phyloP scores from a whole-genome alignment of 345 rosid species.

The Salix udensis region DNA sequence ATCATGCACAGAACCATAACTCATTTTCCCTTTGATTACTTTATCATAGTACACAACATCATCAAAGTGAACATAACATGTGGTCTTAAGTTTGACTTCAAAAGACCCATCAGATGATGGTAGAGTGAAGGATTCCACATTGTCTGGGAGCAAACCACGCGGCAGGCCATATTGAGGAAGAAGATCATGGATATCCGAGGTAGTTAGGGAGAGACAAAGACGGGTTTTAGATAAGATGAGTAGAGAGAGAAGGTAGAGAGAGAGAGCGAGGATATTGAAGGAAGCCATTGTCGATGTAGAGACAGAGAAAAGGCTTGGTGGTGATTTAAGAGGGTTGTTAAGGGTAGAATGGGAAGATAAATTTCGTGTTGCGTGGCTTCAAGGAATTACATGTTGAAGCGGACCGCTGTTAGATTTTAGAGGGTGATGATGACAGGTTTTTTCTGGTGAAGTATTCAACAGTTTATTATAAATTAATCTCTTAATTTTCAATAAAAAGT shows the following conservation, averaged over 20 bases:
- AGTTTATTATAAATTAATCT: too few relatives aligned
- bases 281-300: slow-evolving; percentile 12
- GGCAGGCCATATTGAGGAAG: slow-evolving; percentile 65
- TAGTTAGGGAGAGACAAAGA: slow-evolving; percentile 20
- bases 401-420: background rate
- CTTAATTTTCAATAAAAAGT: too few relatives aligned
- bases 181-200: slow-evolving; percentile 59
- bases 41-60: slow-evolving; percentile 49
- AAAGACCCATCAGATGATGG: slow-evolving; percentile 39
- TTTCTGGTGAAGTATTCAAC: background rate
- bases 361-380: background rate
- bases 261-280: background rate
- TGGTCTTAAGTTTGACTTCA: slow-evolving; percentile 37
- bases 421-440: background rate
- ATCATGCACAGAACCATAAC: slow-evolving; percentile 50
- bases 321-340: background rate
- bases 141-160: slow-evolving; percentile 57
- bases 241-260: slow-evolving; percentile 19
- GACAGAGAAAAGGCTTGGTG: background rate
- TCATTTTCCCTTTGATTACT: slow-evolving; percentile 52
- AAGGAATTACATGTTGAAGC: background rate
- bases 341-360: background rate
- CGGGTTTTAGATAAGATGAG: slow-evolving; percentile 18
- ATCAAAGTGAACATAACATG: slow-evolving; percentile 60
- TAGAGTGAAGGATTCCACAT: slow-evolving; percentile 53